Conservation (phyloP, 2,329 filamentous ascomycete genomes). For the Aspergillus ibericus region DNA sequence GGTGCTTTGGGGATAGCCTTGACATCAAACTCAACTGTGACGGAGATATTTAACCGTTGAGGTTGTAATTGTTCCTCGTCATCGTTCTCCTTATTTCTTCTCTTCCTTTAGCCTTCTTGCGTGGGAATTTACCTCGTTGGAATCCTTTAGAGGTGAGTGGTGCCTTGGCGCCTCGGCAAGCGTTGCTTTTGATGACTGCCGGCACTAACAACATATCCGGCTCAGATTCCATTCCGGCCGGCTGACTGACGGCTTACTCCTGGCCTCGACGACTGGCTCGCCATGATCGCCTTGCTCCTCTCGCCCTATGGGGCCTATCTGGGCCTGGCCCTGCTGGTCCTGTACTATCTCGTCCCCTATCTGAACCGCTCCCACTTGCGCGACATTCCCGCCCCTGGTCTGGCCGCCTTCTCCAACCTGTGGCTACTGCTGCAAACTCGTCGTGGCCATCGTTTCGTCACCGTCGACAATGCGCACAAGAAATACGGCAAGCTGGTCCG, state of each 20-base stretch:
- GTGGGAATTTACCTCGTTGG: too few species aligned
- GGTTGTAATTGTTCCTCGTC: too few species aligned
- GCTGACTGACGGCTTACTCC: not conserved
- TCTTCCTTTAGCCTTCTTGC: too few species aligned
- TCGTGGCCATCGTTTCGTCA: conserved; percentile 62
- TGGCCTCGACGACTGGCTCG: not conserved
- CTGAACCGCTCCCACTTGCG: conserved; percentile 55
- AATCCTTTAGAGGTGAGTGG: too few species aligned
- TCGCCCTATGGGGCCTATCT: conserved; percentile 32
- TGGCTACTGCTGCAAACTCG: conserved; percentile 73
- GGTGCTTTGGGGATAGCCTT: not conserved
- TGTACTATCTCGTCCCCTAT: conserved; percentile 61
- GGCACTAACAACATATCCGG: too few species aligned
- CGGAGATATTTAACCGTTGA: too few species aligned
- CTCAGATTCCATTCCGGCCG: too few species aligned
- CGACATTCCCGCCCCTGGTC: conserved; percentile 53
- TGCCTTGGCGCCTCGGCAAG: too few species aligned
- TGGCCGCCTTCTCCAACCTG: conserved; percentile 69
- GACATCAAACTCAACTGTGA: too few species aligned
- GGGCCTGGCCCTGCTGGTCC: conserved; percentile 51
- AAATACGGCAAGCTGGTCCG: conserved; percentile 76
- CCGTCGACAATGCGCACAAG: conserved; percentile 72
- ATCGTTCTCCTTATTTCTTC: too few species aligned
- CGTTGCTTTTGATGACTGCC: too few species aligned
- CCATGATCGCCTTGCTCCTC: conserved; percentile 31